Percentiles rank a stretch among this genome's conserved stretches.
phyloP scores from a whole-genome alignment of 1,139 yeast genomes.

The Scheffersomyces titani region DNA sequence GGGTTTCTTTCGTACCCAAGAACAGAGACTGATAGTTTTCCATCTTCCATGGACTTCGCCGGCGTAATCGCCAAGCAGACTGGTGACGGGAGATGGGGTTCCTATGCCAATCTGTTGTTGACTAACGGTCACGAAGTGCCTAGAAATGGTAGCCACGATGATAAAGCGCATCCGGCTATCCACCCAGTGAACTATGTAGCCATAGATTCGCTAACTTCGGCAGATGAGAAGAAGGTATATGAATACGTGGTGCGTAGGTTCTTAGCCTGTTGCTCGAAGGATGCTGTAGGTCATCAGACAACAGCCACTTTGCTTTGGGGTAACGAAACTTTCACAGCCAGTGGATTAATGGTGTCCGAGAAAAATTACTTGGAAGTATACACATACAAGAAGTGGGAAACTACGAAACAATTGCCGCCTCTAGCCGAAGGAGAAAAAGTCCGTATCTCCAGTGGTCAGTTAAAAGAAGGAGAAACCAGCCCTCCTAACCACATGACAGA shows the following conservation, averaged over 20 bases:
- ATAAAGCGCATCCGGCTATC: conserved; percentile 98
- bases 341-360: conserved; percentile 72
- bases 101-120: conserved; percentile 38
- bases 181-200: conserved; percentile 72
- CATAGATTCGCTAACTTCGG: conserved; percentile 32
- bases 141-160: conserved; percentile 79
- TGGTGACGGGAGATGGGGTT: conserved; percentile 50
- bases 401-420: conserved; percentile 64
- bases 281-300: conserved; percentile 78
- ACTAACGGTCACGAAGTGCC: conserved; percentile 56
- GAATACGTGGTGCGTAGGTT: conserved; percentile 87
- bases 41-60: conserved; percentile 68
- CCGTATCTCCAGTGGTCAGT: conserved; percentile 51
- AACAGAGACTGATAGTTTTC: conserved; percentile 93
- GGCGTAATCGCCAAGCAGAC: conserved; percentile 62
- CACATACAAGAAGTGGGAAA: conserved; percentile 78
- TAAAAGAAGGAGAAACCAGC: conserved; percentile 74
- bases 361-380: conserved; percentile 80
- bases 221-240: conserved; percentile 71
- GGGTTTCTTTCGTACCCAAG: conserved; percentile 95
- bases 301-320: conserved; percentile 75
- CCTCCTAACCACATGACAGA: conserved; percentile 89
- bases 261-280: conserved; percentile 88
- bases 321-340: conserved; percentile 65
- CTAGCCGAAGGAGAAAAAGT: conserved; percentile 60